Conservation (phyloP, 306 rosid species). For the Malus asiatica region DNA sequence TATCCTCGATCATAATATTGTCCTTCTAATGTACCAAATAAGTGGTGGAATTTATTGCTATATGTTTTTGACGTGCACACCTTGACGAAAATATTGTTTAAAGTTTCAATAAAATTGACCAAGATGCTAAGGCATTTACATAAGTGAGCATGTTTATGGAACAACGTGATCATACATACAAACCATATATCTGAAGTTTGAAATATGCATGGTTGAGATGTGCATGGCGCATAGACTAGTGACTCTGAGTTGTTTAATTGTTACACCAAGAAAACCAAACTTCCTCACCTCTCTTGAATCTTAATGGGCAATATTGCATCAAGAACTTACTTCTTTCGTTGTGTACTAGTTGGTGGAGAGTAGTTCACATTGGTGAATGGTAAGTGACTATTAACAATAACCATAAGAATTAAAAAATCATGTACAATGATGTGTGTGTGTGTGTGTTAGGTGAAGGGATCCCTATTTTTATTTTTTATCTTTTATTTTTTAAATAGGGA, state of each 20-base stretch:
- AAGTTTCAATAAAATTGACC: neutral
- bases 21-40: neutral
- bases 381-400: neutral
- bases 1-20: too few relatives aligned
- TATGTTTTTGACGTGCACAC: neutral
- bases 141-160: neutral
- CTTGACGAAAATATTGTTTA: neutral
- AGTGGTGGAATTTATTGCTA: neutral
- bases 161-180: neutral
- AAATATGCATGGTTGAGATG: too few relatives aligned
- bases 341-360: constrained; percentile 5
- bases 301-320: neutral
- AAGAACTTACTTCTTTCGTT: neutral
- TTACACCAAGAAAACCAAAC: too few relatives aligned
- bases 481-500: too few relatives aligned
- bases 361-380: neutral
- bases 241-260: constrained; percentile 17
- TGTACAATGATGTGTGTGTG: too few relatives aligned
- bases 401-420: too few relatives aligned
- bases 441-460: too few relatives aligned
- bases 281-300: too few relatives aligned
- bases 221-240: too few relatives aligned
- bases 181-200: too few relatives aligned
- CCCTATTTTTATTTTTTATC: too few relatives aligned
- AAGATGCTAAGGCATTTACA: neutral